Conservation (phyloP, 2,329 filamentous ascomycete species). For the Colletotrichum sp. region DNA sequence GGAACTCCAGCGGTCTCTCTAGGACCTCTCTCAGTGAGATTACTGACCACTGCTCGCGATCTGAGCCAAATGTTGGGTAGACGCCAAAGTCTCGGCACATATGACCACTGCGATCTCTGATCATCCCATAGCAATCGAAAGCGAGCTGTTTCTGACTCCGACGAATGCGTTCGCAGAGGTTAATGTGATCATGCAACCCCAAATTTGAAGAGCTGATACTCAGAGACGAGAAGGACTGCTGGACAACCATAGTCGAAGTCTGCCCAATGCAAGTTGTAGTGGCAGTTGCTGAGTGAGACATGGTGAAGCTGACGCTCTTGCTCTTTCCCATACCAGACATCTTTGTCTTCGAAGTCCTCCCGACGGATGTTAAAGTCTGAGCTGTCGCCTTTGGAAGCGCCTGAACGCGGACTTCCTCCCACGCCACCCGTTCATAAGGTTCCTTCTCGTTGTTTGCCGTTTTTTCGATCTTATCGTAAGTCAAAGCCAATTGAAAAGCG, state of each 20-base stretch:
- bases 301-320: not conserved
- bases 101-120: not conserved
- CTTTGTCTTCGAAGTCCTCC: not conserved
- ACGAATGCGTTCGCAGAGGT: not conserved
- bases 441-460: not conserved
- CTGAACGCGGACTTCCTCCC: not conserved
- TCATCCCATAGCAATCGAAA: not conserved
- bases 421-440: fast-evolving
- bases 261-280: not conserved
- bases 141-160: not conserved
- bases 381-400: fast-evolving
- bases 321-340: fast-evolving
- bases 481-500: not conserved
- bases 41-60: not conserved
- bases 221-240: not conserved
- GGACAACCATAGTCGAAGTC: not conserved
- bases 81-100: not conserved
- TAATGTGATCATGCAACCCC: not conserved
- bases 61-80: not conserved
- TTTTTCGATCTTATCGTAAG: not conserved
- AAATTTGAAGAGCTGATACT: fast-evolving
- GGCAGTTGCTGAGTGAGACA: not conserved
- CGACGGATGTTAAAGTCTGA: fast-evolving
- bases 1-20: not conserved
- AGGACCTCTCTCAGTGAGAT: conserved; percentile 18